Conservation (phyloP, 768 basidiomycete species). For the Leccinum pellstonianum region DNA sequence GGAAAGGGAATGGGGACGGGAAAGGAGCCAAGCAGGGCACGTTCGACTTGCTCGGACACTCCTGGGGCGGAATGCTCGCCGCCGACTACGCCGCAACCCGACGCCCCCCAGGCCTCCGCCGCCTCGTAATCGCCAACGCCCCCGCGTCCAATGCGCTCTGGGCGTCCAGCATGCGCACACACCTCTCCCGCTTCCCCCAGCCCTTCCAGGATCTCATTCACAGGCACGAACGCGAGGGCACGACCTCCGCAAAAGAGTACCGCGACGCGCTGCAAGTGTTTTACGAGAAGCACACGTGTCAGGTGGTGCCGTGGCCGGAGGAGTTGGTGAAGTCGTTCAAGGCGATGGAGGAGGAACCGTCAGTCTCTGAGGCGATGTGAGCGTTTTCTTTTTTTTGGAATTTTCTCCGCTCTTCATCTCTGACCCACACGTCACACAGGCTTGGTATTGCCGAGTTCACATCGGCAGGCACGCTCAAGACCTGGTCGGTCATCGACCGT, state of each 20-base stretch:
- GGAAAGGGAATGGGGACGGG: too few relatives aligned
- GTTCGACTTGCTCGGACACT: conserved; percentile 50
- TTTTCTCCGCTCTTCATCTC: not conserved
- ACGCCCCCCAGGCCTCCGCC: conserved; percentile 39
- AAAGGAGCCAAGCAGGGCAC: conserved; percentile 14
- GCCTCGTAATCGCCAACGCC: conserved; percentile 33
- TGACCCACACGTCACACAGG: conserved; percentile 1
- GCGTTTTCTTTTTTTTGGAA: not conserved
- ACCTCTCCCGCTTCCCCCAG: conserved; percentile 27
- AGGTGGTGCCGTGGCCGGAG: conserved; percentile 32
- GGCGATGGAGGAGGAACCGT: conserved; percentile 28
- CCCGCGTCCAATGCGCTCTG: conserved; percentile 31
- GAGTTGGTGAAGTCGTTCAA: conserved; percentile 27
- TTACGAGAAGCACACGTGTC: conserved; percentile 33
- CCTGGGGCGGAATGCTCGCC: conserved; percentile 56
- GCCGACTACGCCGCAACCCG: conserved; percentile 37
- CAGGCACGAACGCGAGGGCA: conserved; percentile 34
- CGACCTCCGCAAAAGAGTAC: conserved; percentile 32
- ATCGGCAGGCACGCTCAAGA: conserved; percentile 39
- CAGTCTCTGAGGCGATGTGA: conserved; percentile 36
- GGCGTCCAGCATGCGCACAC: conserved; percentile 18
- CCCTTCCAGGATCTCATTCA: conserved; percentile 26
- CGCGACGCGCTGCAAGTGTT: conserved; percentile 28
- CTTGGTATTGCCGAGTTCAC: conserved; percentile 31
- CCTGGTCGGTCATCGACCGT: conserved; percentile 46